Base-by-base conservation (phyloP, 805 yeast genomes). In the Metschnikowia shivogae region DNA sequence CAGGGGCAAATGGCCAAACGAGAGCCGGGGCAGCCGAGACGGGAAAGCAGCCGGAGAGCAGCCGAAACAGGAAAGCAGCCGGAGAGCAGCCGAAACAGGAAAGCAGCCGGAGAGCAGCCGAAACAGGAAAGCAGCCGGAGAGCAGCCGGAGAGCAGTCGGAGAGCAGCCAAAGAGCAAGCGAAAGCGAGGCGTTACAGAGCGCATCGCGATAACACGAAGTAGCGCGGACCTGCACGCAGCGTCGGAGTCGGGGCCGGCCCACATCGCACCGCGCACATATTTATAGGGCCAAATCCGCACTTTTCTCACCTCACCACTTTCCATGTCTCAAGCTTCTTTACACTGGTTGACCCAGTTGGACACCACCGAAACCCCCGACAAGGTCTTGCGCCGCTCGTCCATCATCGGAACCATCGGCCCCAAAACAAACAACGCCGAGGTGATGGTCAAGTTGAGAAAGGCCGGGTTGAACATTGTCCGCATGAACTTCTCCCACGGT, bases 401-500 rank as follows among this genome's bases (percentile, higher is more conserved):
- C 53, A 93, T 93, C 73, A 90, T 93, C 64, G 97, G 98, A 69
- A 93, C 99, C 59, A 93, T 93, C 72, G 99, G 99, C 62, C 99
- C 99, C 64, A 89, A 89, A 77, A 88, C 98, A 73, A 93, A 93
- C 82, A 70, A 76, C 60, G 90, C 84, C 56, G 97, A 90, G 65
- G 77, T 79, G 57, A 74, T 93, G 64, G 88, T 83, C 61, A 79
- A 81, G 67, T 80, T 93, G 65, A 86, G 99, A 79, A 87, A 89
- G 73, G 97, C 97, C 52, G 99, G 99, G 66, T 80, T 93, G 60
- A 93, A 92, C 82, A 88, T 93, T 67, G 98, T 89, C 45, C 86
- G 99, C 70, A 89, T 93, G 97, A 93, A 93, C 84, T 93, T 93
- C 77, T 88, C 97, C 57, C 99, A 93, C 77, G 99, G 99, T 62